Evolutionary conservation across 1,139 yeast genomes (phyloP), one percentile per base, ranked within the genome.

Genomic region (Kluyveromyces marxianus): DNA sequence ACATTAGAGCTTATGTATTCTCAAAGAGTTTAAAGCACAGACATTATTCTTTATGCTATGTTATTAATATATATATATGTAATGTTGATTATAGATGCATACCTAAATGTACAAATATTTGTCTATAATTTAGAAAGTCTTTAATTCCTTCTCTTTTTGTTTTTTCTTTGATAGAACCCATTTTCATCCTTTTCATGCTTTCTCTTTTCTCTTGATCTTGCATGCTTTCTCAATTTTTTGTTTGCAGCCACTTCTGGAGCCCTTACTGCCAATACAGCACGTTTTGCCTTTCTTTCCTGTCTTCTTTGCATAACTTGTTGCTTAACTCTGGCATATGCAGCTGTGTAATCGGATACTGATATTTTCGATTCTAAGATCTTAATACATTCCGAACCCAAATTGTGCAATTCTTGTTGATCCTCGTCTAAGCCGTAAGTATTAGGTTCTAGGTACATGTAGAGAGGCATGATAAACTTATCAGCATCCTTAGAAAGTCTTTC

Each of bases 201-300:
- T 61, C 95, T 75, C 72, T 83, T 85, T 54, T 84, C 92, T 63
- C 94, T 77, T 38, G 77, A 76, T 56, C 83, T 76, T 43, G 74
- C 77, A 67, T 89, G 95, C 63, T 85, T 86, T 66, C 74, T 82
- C 56, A 86, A 62, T 67, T 85, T 87, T 63, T 85, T 77, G 57
- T 75, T 76, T 3, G 96, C 95, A 26, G 87, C 82, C 38, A 77
- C 67, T 25, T 84, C 96, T 0, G 98, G 98, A 4, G 86, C 85
- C 10, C 75, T 75, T 3, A 90, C 74, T 1, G 90, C 87, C 63
- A 87, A 69, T 52, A 85, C 82, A 0, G 96, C 84, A 48, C 90
- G 74, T 60, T 81, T 83, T 1, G 85, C 76, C 59, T 73, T 81
- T 66, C 97, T 79, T 44, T 87, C 94, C 50, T 75, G 75, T 58